Evolutionary conservation across 2,329 filamentous ascomycete genomes (phyloP), one percentile per base, ranked within the genome.

Genomic region (Clarireedia monteithiana): DNA sequence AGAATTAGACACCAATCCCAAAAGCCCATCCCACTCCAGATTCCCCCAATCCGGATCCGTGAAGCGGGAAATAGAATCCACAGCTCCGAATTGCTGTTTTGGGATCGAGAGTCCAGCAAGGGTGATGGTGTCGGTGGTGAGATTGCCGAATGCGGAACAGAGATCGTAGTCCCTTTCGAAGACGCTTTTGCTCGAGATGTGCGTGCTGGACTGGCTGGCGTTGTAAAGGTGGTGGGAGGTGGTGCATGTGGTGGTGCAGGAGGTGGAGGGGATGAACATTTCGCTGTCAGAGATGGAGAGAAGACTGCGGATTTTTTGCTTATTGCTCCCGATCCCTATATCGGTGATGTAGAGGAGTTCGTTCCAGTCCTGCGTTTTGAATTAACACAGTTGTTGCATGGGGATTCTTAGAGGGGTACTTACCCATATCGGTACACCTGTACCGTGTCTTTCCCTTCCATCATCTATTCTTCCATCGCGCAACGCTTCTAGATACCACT

Each of bases 261-360:
- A 26, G 9, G 27, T 42, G n/a, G 53, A 55, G 7, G 26, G 38
- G n/a, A 55, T 7, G 5, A 55, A 55, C 46, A 50, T 45, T 2
- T 55, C 53, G 17, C 26, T 50, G 9, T 55, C 47, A 5, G 53
- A 55, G 10, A 55, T 50, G 7, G 53, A 55, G 9, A 55, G 53
- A 2, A 50, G 38, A 36, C 38, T 48, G 20, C 53, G 24, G n/a
- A 40, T 17, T 3, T 40, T 36, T 42, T 59, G 59, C 4, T 55
- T 45, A n/a, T 55, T 58, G 20, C 50, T 59, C 10, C 59, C 59
- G 15, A 58, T 27, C 9, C 36, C 30, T 6, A 59, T n/a, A 23
- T 57, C 27, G n/a, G 50, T 58, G 26, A 48, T 50, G 23, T 59
- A 58, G 7, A 53, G 17, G 3, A 58, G 38, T 26, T 57, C 53